Base-by-base conservation (phyloP, 2,329 filamentous ascomycete genomes). In the Penicillium sp. region DNA sequence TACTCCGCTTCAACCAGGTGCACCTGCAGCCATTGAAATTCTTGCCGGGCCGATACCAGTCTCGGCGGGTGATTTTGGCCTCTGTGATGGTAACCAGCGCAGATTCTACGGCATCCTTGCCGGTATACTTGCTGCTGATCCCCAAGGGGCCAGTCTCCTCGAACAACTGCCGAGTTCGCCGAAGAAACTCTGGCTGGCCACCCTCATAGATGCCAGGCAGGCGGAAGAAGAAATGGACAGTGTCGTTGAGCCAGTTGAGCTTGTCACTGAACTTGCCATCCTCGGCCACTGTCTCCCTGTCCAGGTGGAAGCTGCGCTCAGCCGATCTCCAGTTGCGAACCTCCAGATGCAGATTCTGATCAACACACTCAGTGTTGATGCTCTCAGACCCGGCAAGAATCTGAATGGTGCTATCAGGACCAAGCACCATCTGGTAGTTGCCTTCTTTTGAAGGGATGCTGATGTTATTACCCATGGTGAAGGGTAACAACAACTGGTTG, bases 181-280 rank as follows among this genome's bases (percentile, higher is more conserved):
- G 17, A 7, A 43, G 36, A 4, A 43, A 27, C 7, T 16, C 36
- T 21, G 13, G 7, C 15, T 16, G 35, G 16, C 41, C 41, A 11
- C 36, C 41, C 13, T 30, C 29, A 19, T 43, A 39, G n/a, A 31
- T 27, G 7, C 26, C 36, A 14, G 35, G 36, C 20, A 43, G 29
- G 17, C 33, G 31, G 20, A 43, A 43, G 15, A 10, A 11, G 10
- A 39, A 39, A n/a, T 39, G 27, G 10, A 43, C n/a, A 15, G 25
- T 16, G 7, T 33, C 36, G 26, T 18, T 20, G 16, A 16, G 5
- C 13, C 25, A 26, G 21, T 39, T 29, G 9, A 43, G 18, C 9
- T 26, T 3, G 13, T 16, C 27, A 10, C 21, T n/a, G 14, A 39
- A 39, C 3, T 18, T 7, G 8, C 2, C 17, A 14, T 32, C n/a